Percentiles rank a stretch among this genome's conserved stretches.
Evolutionary conservation across 129 eudicot genomes (phyloP).

Genomic region (Flaveria trinervia): DNA sequence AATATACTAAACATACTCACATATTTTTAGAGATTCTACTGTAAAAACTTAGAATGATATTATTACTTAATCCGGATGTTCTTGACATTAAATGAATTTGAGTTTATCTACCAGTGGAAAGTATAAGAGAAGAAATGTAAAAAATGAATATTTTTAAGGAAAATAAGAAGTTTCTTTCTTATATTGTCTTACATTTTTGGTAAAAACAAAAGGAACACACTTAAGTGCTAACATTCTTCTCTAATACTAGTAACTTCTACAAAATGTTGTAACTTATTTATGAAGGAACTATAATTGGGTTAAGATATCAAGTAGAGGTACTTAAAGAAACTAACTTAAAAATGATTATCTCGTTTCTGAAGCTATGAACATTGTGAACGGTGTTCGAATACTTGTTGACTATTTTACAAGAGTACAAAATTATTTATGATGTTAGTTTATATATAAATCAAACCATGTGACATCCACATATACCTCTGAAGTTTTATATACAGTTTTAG

Average conservation of each 20-base stretch:
- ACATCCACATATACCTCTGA: conserved; percentile 35
- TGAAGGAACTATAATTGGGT: not conserved
- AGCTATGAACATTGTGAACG: conserved; percentile 28
- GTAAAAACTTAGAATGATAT: too few relatives aligned
- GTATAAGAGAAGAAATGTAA: not conserved
- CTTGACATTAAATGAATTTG: not conserved
- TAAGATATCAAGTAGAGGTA: not conserved
- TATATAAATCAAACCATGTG: conserved; percentile 38
- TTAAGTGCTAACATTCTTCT: too few relatives aligned
- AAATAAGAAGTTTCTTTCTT: not conserved
- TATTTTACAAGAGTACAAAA: conserved; percentile 33
- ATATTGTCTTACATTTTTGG: not conserved
- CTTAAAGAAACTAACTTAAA: not conserved
- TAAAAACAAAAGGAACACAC: too few relatives aligned
- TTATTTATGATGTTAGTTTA: conserved; percentile 24
- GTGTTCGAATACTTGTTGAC: conserved; percentile 41
- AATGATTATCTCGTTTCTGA: conserved; percentile 6
- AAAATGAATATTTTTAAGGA: not conserved
- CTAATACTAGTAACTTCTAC: not conserved
- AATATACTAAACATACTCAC: too few relatives aligned
- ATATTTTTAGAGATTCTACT: too few relatives aligned
- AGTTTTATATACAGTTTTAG: conserved; percentile 12
- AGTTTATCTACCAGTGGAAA: not conserved
- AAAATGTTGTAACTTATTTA: not conserved
- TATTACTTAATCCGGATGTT: not conserved